Evolutionary conservation across 495 filamentous ascomycete species (phyloP), one percentile per base, ranked within the genome.

Genomic region (Daldinia concentrica): DNA sequence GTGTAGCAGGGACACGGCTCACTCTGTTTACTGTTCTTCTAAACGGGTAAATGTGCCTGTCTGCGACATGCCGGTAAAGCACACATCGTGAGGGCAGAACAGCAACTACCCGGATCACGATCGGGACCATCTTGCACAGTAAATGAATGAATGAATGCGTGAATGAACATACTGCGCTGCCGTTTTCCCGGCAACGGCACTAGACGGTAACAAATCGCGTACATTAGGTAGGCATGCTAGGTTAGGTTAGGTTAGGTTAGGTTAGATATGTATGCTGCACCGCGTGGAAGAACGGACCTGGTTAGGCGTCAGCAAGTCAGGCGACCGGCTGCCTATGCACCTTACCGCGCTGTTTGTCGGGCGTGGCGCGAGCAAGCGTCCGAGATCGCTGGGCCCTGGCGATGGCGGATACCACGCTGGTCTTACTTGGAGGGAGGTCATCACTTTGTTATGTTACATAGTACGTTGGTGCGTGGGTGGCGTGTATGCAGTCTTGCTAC

Each of bases 271-370:
- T 30, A 54, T 54, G 24, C 12, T 30, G 30, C 6, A 34, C 68
- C 24, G 30, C 27, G 43, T 17, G 32, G 30, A 50, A 61, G 22
- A 48, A 39, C 57, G 22, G 55, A 39, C 57, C 57, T 64, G 29
- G 26, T 52, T 51, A 50, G 56, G 36, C 61, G 61, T 36, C 14
- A 61, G 61, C 65, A 36, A 61, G 71, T 73, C 71, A 73, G 64
- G 62, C 39, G 71, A 73, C 71, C 27, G 52, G 15, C 14, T 14
- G 57, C 56, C 51, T 62, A 73, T 73, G 71, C 71, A 73, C 45
- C 62, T 69, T 73, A 66, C 71, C 71, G 71, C 56, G 30, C 56
- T 69, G 60, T 43, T 58, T 73, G 65, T 69, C 62, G 65, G 19
- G 65, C 48, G 36, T 63, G 54, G 57, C 37, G 50, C 50, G 43